phyloP scores from a whole-genome alignment of 768 basidiomycete species.

The Rhizopogon roseolus region DNA sequence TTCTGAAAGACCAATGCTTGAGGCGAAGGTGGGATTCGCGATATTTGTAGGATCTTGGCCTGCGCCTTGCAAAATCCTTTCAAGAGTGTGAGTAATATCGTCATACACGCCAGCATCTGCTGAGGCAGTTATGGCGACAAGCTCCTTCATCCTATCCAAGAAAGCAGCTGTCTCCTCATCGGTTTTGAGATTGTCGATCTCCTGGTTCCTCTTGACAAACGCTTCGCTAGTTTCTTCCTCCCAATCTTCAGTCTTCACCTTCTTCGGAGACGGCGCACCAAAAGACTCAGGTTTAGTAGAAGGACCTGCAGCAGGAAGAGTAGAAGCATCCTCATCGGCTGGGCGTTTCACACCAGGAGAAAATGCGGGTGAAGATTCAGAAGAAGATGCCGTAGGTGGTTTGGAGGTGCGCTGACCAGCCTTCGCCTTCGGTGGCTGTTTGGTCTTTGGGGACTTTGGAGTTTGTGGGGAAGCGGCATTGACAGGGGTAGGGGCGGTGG shows the following conservation, averaged over 20 bases:
- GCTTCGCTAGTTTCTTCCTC: constrained; percentile 54
- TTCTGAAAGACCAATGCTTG: constrained; percentile 25
- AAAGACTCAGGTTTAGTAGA: constrained; percentile 21
- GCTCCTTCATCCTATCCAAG: constrained; percentile 59
- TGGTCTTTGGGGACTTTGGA: constrained; percentile 68
- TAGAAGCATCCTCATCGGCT: constrained; percentile 28
- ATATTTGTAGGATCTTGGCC: constrained; percentile 33
- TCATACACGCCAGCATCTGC: constrained; percentile 33
- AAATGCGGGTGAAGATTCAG: constrained; percentile 24
- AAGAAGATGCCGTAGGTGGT: constrained; percentile 29
- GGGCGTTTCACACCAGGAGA: constrained; percentile 27
- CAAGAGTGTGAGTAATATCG: constrained; percentile 57
- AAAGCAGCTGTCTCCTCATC: constrained; percentile 63
- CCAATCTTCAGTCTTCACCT: constrained; percentile 61
- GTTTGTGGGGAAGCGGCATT: constrained; percentile 54
- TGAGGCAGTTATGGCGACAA: constrained; percentile 47
- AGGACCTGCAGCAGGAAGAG: constrained; percentile 25
- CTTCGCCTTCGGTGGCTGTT: constrained; percentile 44
- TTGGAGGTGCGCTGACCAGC: constrained; percentile 23
- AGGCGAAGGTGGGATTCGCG: constrained; percentile 24
- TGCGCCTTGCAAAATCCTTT: constrained; percentile 59
- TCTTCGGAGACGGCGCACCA: constrained; percentile 68
- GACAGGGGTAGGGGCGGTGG: constrained; percentile 35
- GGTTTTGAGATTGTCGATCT: constrained; percentile 47
- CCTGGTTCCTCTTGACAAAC: constrained; percentile 34